These are phyloP conservation scores for Puccinia hordei DNA, from an alignment of 1,284 basidiomycete genomes.

Conservation along the genomic window DNA sequence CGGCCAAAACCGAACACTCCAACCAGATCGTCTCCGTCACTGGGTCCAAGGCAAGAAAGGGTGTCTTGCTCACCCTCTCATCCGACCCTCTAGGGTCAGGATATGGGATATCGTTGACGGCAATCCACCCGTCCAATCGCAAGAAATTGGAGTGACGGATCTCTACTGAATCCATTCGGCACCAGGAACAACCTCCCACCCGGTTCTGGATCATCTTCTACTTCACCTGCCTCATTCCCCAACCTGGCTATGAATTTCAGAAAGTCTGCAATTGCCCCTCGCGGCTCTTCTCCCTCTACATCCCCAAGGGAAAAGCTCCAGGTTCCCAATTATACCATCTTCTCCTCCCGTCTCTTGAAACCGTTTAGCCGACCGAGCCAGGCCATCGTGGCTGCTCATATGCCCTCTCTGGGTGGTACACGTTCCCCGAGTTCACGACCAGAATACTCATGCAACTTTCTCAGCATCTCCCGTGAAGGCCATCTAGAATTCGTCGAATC, in stretches of 20 bases:
- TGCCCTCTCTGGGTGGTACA: not conserved
- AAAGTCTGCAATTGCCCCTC: conserved; percentile 11
- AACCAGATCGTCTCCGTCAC: conserved; percentile 18
- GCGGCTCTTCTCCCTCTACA: conserved; percentile 21
- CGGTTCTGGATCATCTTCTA: not conserved
- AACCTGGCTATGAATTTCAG: not conserved
- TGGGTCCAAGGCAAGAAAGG: conserved; percentile 35
- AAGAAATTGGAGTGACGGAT: conserved; percentile 28
- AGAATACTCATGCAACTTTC: not conserved
- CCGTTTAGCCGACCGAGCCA: conserved; percentile 33
- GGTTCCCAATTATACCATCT: conserved; percentile 27
- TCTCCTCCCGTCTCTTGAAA: conserved; percentile 32
- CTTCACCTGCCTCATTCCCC: conserved; percentile 10
- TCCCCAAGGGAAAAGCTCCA: conserved; percentile 7
- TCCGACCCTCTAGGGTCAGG: conserved; percentile 13
- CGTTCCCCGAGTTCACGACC: not conserved
- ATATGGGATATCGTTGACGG: conserved; percentile 42
- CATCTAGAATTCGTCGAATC: conserved; percentile 37
- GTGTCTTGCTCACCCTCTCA: conserved; percentile 28
- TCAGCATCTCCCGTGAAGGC: conserved; percentile 37
- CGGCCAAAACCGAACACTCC: conserved; percentile 2
- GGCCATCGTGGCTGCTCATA: conserved; percentile 1
- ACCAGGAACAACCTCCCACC: conserved; percentile 14
- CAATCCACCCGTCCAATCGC: not conserved
- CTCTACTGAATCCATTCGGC: conserved; percentile 13